Evolutionary conservation across 2,329 filamentous ascomycete genomes (phyloP).

Genomic region (Aspergillus fischeri): DNA sequence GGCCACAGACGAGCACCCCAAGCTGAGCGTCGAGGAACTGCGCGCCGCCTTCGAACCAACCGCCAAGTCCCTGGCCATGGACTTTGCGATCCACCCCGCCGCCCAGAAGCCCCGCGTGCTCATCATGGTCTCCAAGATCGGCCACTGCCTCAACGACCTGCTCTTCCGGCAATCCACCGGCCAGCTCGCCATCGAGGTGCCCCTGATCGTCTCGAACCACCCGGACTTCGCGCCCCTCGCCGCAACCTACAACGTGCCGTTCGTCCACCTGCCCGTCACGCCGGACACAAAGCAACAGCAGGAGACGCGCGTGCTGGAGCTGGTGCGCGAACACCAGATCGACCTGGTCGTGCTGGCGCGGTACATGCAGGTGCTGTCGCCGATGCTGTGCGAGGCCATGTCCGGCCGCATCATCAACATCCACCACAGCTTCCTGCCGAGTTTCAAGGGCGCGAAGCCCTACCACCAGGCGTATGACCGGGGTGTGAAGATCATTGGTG

Average conservation of each 20-base stretch:
- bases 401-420: slow-evolving; percentile 88
- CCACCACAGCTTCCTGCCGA: slow-evolving; percentile 81
- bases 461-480: slow-evolving; percentile 85
- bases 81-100: slow-evolving; percentile 66
- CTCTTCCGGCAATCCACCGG: slow-evolving; percentile 73
- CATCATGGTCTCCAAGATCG: slow-evolving; percentile 88
- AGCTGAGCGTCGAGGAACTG: slow-evolving; percentile 47
- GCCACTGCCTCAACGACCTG: slow-evolving; percentile 79
- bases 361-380: slow-evolving; percentile 84
- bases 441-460: slow-evolving; percentile 83
- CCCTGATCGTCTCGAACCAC: slow-evolving; percentile 79
- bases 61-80: slow-evolving; percentile 62
- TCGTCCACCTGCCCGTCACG: slow-evolving; percentile 75
- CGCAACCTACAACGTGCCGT: slow-evolving; percentile 69
- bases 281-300: slow-evolving; percentile 73
- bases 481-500: slow-evolving; percentile 84
- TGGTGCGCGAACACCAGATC: slow-evolving; percentile 64
- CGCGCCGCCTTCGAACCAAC: slow-evolving; percentile 56
- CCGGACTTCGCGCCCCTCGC: slow-evolving; percentile 67
- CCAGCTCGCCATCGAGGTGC: slow-evolving; percentile 71
- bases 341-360: slow-evolving; percentile 77
- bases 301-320: slow-evolving; percentile 65
- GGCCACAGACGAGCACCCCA: slow-evolving; percentile 14
- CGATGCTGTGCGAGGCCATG: slow-evolving; percentile 71
- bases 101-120: slow-evolving; percentile 69